A percentile compares a stretch with the other conserved stretches of the same genome.
Evolutionary conservation across 306 rosid species (phyloP).

Genomic region (Calophaca sinica): DNA sequence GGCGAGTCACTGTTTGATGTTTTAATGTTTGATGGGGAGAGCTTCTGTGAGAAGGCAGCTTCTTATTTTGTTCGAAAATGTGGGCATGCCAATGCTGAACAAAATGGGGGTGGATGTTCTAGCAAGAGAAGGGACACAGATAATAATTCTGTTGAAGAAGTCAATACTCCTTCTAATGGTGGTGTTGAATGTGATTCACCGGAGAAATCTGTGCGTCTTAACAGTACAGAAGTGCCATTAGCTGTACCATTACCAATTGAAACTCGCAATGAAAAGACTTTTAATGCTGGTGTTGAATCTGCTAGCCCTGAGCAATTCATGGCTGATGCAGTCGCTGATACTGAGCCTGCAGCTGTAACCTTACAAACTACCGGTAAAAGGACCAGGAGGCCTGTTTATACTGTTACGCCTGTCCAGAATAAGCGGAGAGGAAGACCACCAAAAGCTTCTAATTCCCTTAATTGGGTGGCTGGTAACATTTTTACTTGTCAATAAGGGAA

Average conservation of each 20-base stretch:
- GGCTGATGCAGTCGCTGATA: neutral
- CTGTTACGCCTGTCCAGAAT: conserved; percentile 25
- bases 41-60: conserved; percentile 70
- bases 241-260: conserved; percentile 33
- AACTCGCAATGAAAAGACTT: conserved; percentile 40
- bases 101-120: conserved; percentile 40
- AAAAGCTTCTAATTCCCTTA: conserved; percentile 27
- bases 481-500: conserved; percentile 12
- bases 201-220: conserved; percentile 41
- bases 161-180: conserved; percentile 46
- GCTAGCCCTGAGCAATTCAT: conserved; percentile 22
- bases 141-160: conserved; percentile 44
- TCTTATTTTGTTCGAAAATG: conserved; percentile 68
- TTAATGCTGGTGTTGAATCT: conserved; percentile 37
- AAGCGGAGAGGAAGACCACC: conserved; percentile 49
- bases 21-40: conserved; percentile 60
- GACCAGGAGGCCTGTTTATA: conserved; percentile 36
- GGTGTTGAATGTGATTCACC: conserved; percentile 47
- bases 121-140: conserved; percentile 47
- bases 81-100: conserved; percentile 41
- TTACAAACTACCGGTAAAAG: conserved; percentile 18
- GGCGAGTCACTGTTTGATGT: conserved; percentile 69
- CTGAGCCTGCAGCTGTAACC: conserved; percentile 5
- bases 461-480: conserved; percentile 49
- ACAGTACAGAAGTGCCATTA: conserved; percentile 39